Base-by-base conservation (phyloP, 169 alveolate species). In the Plasmodium yoelii region DNA sequence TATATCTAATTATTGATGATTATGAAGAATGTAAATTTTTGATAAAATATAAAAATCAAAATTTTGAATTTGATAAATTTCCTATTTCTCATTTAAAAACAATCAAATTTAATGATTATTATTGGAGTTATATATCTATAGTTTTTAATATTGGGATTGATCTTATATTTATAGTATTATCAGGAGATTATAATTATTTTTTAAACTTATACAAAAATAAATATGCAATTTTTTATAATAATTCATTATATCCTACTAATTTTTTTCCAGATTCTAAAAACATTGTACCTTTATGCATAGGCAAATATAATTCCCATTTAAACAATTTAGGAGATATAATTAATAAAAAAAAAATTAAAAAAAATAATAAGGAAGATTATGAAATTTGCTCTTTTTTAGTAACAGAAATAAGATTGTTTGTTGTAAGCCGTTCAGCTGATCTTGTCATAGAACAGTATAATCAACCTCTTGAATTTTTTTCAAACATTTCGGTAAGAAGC, bases 131-230 rank as follows among this genome's bases (percentile, higher is more conserved):
- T 24, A 26, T 82, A 18, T 82, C 90, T 10, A 61, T 82, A 42
- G 47, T 67, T 9, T 82, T 82, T 46, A 82, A 82, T 34, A 42
- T 82, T 34, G 28, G 74, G 15, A 82, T 82, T 22, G 90, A 82
- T 82, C 71, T 82, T 12, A 67, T 82, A 53, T 82, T 67, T 55
- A 44, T 82, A 7, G 28, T 82, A 28, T 46, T 82, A 82, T 26
- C 90, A 15, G 90, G 90, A 67, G 24, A 65, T 19, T 61, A 49
- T 55, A 49, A 12, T 22, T 82, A 67, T 59, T 82, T 82, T 47
- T 34, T 67, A 13, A 15, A 68, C 0, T 8, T 5, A 51, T 55
- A 44, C 22, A 82, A 68, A 53, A 56, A 68, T 53, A 13, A 13
- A 7, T 82, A 82, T 55, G 56, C 65, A 24, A 82, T 82, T 19